phyloP scores from a whole-genome alignment of 2,329 filamentous ascomycete genomes.

The Ilyonectria mors-panacis region DNA sequence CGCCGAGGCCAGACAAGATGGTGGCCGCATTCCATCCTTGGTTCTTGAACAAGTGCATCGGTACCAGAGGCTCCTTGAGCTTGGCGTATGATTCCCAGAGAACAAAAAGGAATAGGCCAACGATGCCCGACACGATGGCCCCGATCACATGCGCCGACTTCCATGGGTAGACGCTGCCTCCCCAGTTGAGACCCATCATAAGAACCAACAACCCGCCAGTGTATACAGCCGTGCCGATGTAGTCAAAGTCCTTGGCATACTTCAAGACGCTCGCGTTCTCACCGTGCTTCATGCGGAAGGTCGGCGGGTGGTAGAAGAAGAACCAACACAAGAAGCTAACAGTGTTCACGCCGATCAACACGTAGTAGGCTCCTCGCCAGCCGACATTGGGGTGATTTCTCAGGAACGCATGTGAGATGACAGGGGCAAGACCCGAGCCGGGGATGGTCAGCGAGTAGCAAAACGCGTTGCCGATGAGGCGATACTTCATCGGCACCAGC shows the following conservation, averaged over 20 bases:
- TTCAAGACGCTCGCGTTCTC: conserved; percentile 42
- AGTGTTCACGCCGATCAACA: conserved; percentile 49
- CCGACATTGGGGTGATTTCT: conserved; percentile 42
- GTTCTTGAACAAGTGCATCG: conserved; percentile 55
- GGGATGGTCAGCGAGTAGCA: conserved; percentile 53
- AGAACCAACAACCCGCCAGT: conserved; percentile 50
- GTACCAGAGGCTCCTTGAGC: conserved; percentile 55
- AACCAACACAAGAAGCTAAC: conserved; percentile 48
- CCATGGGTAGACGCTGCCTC: conserved; percentile 52
- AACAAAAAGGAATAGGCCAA: conserved; percentile 43
- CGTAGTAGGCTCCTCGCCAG: conserved; percentile 51
- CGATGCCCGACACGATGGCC: conserved; percentile 48
- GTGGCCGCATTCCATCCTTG: conserved; percentile 50
- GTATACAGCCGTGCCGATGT: conserved; percentile 50
- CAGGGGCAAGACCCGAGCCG: conserved; percentile 48
- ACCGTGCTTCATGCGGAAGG: conserved; percentile 50
- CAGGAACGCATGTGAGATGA: conserved; percentile 48
- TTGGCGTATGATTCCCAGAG: conserved; percentile 47
- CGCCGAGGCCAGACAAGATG: conserved; percentile 52
- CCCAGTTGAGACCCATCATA: conserved; percentile 52
- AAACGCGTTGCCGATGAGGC: conserved; percentile 50
- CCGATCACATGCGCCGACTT: conserved; percentile 49
- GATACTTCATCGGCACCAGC: conserved; percentile 56
- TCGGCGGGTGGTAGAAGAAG: conserved; percentile 54
- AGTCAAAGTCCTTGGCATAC: conserved; percentile 51